These are phyloP conservation scores for Pythium vanterpoolii DNA, from an alignment of 352 stramenopile species.

Conservation along the genomic window DNA sequence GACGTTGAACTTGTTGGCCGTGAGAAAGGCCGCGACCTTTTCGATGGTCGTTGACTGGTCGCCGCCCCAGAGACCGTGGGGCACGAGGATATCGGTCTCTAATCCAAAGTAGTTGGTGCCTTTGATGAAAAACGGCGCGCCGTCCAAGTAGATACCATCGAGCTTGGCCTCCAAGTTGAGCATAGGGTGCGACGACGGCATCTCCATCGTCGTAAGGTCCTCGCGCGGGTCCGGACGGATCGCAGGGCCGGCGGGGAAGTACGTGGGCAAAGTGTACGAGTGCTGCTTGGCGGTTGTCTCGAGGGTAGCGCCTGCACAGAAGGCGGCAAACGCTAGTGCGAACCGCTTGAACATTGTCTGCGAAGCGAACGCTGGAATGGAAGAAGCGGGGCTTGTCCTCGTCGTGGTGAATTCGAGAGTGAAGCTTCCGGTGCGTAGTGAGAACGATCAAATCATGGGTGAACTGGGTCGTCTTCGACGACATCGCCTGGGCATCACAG, in stretches of 20 bases:
- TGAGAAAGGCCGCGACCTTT: slow-evolving; percentile 32
- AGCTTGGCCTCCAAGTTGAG: slow-evolving; percentile 28
- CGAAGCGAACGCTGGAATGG: too few relatives aligned
- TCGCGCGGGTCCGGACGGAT: neutral
- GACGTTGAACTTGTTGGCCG: slow-evolving; percentile 44
- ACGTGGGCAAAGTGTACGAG: neutral
- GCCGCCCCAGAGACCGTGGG: slow-evolving; percentile 59
- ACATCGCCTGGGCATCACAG: too few relatives aligned
- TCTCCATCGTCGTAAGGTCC: neutral
- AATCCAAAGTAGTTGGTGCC: slow-evolving; percentile 62
- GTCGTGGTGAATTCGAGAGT: too few relatives aligned
- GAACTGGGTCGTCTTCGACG: too few relatives aligned
- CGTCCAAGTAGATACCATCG: slow-evolving; percentile 35
- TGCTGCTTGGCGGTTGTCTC: neutral
- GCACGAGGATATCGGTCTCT: slow-evolving; percentile 60
- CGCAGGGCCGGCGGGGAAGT: neutral
- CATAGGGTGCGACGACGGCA: neutral
- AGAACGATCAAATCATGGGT: too few relatives aligned
- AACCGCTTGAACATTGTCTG: too few relatives aligned
- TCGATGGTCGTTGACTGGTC: slow-evolving; percentile 42
- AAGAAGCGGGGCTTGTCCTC: too few relatives aligned
- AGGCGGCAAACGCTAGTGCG: neutral
- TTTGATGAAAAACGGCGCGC: slow-evolving; percentile 42
- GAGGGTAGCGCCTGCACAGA: neutral
- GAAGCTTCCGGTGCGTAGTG: too few relatives aligned